A percentile compares a stretch with the other conserved stretches of the same genome.
Evolutionary conservation across 2,329 filamentous ascomycete genomes (phyloP).

Genomic region (Fusarium equiseti): DNA sequence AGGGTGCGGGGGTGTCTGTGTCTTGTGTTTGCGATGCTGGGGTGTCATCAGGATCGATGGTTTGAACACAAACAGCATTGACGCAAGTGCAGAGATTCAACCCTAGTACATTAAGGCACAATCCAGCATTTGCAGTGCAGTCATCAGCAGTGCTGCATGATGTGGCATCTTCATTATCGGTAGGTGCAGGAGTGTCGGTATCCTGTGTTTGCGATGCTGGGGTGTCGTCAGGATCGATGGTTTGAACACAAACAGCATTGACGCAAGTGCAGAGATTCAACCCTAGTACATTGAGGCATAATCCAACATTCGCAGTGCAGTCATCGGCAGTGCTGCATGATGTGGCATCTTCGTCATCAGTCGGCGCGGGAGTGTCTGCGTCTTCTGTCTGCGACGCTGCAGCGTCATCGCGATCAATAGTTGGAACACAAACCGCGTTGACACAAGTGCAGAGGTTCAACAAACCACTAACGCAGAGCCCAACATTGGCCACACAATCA

Average conservation of each 20-base stretch:
- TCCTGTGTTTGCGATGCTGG: too few relatives aligned
- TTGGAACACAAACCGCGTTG: neutral
- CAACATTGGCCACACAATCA: neutral
- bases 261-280: constrained; percentile 11
- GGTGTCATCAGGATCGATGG: too few relatives aligned
- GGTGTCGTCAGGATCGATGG: too few relatives aligned
- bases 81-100: constrained; percentile 10
- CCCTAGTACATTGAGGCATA: neutral
- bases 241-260: neutral
- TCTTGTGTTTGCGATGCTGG: too few relatives aligned
- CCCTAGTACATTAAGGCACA: too few relatives aligned
- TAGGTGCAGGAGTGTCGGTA: too few relatives aligned
- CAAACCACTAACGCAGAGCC: neutral
- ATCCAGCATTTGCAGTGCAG: too few relatives aligned
- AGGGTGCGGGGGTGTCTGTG: too few relatives aligned
- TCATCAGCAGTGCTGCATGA: too few relatives aligned
- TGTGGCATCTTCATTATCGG: too few relatives aligned
- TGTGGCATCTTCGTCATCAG: neutral
- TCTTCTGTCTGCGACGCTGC: neutral
- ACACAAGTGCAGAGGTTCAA: neutral
- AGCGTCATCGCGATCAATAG: too few relatives aligned
- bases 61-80: neutral
- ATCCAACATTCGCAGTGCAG: neutral
- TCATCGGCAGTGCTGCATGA: neutral
- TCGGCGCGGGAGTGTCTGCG: neutral